Percentiles rank a stretch among this genome's conserved stretches.
Conservation (phyloP, 73 alveolate genomes). For the Paramecium bursaria region DNA sequence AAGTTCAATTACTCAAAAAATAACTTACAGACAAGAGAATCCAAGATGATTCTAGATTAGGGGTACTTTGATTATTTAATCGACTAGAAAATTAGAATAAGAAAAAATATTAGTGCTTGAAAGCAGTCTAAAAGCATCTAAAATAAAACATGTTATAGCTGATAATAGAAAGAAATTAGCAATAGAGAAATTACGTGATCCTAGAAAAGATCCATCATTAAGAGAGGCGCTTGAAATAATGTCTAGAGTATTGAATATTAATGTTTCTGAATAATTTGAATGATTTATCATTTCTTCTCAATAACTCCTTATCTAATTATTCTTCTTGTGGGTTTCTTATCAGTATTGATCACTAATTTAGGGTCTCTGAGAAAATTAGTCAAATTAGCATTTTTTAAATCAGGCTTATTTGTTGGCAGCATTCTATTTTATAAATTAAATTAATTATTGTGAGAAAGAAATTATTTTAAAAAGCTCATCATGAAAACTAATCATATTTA, state of each 20-base stretch:
- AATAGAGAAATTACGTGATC: conserved; percentile 34
- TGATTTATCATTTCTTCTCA: too few species aligned
- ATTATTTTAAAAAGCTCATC: too few species aligned
- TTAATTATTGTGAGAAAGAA: too few species aligned
- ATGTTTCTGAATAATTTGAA: conserved; percentile 40
- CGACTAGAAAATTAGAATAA: conserved; percentile 36
- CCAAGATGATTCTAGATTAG: conserved; percentile 12
- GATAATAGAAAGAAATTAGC: conserved; percentile 54
- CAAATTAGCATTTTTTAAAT: too few species aligned
- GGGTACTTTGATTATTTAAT: conserved; percentile 1
- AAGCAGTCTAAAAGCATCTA: conserved; percentile 41
- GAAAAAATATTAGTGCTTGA: conserved; percentile 37
- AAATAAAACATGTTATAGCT: conserved; percentile 22
- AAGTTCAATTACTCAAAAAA: conserved; percentile 41
- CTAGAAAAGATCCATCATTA: conserved; percentile 41
- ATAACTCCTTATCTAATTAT: too few species aligned
- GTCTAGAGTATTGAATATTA: conserved; percentile 37
- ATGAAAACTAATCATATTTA: too few species aligned
- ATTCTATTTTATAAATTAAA: too few species aligned
- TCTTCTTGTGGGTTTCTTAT: too few species aligned
- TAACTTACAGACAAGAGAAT: neutral
- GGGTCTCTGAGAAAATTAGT: too few species aligned
- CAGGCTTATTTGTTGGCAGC: too few species aligned
- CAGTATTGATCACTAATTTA: too few species aligned
- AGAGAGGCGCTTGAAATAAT: conserved; percentile 49